These are phyloP conservation scores for Mesotaenium endlicherianum DNA, from an alignment of 139 green algal genomes.

Conservation along the genomic window DNA sequence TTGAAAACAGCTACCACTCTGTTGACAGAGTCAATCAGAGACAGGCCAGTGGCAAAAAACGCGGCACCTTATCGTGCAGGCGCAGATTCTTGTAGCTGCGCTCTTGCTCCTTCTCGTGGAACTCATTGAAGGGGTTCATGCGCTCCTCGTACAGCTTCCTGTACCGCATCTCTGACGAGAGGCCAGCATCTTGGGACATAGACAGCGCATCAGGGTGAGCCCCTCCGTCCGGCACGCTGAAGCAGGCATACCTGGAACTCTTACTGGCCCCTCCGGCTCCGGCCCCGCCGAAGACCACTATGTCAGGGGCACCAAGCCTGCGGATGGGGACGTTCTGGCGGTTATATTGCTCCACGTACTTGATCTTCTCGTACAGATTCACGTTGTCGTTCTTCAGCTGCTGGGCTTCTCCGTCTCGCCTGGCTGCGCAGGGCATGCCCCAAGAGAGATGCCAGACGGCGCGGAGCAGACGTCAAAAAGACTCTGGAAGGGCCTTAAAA, in stretches of 20 bases:
- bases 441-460: background rate
- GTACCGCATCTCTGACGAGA: conserved; percentile 69
- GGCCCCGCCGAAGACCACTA: conserved; percentile 25
- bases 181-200: background rate
- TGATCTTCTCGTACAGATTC: conserved; percentile 81
- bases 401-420: background rate
- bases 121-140: conserved; percentile 88
- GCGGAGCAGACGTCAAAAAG: background rate
- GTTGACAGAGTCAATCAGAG: no score
- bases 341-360: conserved; percentile 72
- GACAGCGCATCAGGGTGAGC: background rate
- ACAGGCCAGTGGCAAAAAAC: no score
- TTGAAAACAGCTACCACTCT: no score
- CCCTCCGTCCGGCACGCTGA: background rate
- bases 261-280: background rate
- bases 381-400: conserved; percentile 78
- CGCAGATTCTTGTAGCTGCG: conserved; percentile 38
- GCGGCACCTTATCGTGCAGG: conserved; percentile 43
- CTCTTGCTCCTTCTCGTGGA: conserved; percentile 60
- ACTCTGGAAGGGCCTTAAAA: background rate
- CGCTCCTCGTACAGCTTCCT: conserved; percentile 80
- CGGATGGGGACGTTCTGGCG: conserved; percentile 6
- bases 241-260: conserved; percentile 17
- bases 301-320: background rate
- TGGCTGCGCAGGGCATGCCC: background rate